Evolutionary conservation across 306 rosid species (phyloP).

Genomic region (Trifolium subterraneum): DNA sequence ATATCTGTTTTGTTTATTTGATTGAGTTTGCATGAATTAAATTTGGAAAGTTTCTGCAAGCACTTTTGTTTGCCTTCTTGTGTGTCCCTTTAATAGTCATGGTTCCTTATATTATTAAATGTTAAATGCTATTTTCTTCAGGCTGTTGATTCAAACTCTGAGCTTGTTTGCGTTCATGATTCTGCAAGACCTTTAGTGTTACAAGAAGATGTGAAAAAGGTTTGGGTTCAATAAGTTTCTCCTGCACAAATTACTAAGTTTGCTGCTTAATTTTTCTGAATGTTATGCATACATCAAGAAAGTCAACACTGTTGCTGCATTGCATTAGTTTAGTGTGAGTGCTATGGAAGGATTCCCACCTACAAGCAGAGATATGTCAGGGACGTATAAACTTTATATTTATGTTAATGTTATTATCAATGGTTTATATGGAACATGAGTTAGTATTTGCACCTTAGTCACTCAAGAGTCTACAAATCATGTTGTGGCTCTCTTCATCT

Average conservation of each 20-base stretch:
- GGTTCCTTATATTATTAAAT: constrained; percentile 17
- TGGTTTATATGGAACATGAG: constrained; percentile 26
- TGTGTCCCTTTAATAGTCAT: constrained; percentile 6
- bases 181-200: constrained; percentile 90
- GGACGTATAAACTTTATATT: constrained; percentile 24
- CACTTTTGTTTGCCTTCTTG: not conserved
- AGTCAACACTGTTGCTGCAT: constrained; percentile 1
- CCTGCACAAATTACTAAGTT: constrained; percentile 15
- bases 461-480: constrained; percentile 30
- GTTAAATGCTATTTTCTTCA: constrained; percentile 40
- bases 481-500: constrained; percentile 16
- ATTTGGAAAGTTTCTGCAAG: not conserved
- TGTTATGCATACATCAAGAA: not conserved
- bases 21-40: constrained; percentile 23
- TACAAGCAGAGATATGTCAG: constrained; percentile 1
- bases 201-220: constrained; percentile 72
- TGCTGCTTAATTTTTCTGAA: constrained; percentile 34
- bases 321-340: constrained; percentile 27
- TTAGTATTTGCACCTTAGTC: constrained; percentile 24
- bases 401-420: not conserved
- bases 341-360: constrained; percentile 23
- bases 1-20: constrained; percentile 14
- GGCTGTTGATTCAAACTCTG: constrained; percentile 78
- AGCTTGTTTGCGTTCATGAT: constrained; percentile 95
- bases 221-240: constrained; percentile 39